Evolutionary conservation across 768 basidiomycete species (phyloP).

Genomic region (Amanita polypyramis): DNA sequence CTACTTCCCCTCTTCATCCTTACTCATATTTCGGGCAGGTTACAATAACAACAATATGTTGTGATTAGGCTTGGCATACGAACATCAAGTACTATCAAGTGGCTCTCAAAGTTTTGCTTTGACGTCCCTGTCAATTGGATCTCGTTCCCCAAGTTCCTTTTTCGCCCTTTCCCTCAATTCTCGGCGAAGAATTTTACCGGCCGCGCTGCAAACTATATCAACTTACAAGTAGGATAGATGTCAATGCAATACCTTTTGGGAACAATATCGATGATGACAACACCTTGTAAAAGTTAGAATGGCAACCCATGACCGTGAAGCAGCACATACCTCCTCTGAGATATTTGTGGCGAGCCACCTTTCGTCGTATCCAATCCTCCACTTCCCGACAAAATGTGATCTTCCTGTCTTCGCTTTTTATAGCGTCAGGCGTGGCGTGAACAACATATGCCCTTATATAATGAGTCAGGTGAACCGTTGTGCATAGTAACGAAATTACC

Average conservation of each 20-base stretch:
- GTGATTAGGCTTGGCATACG: not conserved
- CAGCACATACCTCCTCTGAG: conserved; percentile 52
- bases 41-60: not conserved
- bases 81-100: not conserved
- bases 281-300: conserved; percentile 35
- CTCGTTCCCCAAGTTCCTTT: conserved; percentile 35
- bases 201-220: conserved; percentile 37
- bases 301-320: not conserved
- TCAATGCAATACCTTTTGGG: conserved; percentile 50
- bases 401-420: conserved; percentile 26
- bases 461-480: not conserved
- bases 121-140: conserved; percentile 22
- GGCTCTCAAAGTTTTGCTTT: conserved; percentile 23
- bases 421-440: conserved; percentile 28
- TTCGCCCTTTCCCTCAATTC: conserved; percentile 63
- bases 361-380: conserved; percentile 52
- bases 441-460: conserved; percentile 51
- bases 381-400: conserved; percentile 39
- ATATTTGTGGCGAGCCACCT: conserved; percentile 67
- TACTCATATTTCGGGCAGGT: not conserved
- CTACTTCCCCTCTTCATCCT: conserved; percentile 1
- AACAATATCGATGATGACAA: conserved; percentile 48
- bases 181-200: conserved; percentile 81
- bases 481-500: conserved; percentile 25
- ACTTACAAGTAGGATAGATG: not conserved